phyloP scores from a whole-genome alignment of 208 protist genomes.

The Leptomonas seymouri region DNA sequence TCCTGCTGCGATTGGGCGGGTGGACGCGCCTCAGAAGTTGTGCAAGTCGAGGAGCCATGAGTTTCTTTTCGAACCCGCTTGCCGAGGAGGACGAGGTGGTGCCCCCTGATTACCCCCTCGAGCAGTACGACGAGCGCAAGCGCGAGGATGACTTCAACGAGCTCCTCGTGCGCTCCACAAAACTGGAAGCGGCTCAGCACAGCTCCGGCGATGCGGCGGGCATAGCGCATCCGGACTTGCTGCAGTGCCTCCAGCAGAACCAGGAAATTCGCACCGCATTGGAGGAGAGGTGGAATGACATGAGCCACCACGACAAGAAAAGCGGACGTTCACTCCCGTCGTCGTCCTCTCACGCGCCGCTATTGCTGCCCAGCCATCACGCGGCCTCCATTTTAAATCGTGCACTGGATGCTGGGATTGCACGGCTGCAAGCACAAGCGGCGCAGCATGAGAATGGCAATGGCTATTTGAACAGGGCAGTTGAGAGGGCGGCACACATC shows the following conservation, averaged over 20 bases:
- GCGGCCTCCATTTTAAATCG: not conserved
- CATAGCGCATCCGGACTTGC: slow-evolving; percentile 8
- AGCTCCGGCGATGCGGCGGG: not conserved
- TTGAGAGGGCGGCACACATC: not conserved
- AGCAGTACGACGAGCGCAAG: slow-evolving; percentile 69
- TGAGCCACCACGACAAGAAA: slow-evolving; percentile 5
- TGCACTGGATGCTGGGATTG: not conserved
- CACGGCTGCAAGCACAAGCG: slow-evolving; percentile 8
- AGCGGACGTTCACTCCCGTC: not conserved
- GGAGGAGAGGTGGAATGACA: slow-evolving; percentile 23
- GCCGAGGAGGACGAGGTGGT: slow-evolving; percentile 67
- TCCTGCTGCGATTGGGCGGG: too few relatives aligned
- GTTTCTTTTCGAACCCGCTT: slow-evolving; percentile 76
- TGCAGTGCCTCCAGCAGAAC: slow-evolving; percentile 19
- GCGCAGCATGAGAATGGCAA: not conserved
- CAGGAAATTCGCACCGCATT: slow-evolving; percentile 17
- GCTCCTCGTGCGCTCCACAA: slow-evolving; percentile 48
- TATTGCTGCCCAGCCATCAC: not conserved
- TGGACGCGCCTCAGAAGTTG: too few relatives aligned
- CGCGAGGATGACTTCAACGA: slow-evolving; percentile 81
- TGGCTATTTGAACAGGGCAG: not conserved
- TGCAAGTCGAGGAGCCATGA: slow-evolving; percentile 23
- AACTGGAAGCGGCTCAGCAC: slow-evolving; percentile 16
- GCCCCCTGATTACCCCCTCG: slow-evolving; percentile 44
- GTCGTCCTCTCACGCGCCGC: not conserved